These are phyloP conservation scores for Mycena chlorophos DNA, from an alignment of 768 basidiomycete species.

Conservation along the genomic window DNA sequence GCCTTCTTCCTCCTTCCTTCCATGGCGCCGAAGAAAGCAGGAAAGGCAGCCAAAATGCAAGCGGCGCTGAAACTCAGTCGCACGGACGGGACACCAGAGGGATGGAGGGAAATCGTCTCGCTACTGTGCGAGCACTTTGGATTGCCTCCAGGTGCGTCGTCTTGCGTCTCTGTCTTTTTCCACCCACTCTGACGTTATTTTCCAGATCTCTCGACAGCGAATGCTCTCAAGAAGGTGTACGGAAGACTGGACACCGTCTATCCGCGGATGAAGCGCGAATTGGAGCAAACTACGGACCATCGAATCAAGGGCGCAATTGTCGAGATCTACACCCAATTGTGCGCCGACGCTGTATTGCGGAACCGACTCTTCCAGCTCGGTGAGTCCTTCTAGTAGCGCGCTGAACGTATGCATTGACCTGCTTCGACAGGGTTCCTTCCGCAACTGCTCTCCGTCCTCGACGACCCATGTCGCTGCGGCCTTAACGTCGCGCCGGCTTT, in stretches of 20 bases:
- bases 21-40: too few species aligned
- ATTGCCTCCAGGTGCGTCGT: background rate
- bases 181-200: background rate
- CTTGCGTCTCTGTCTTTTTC: too few species aligned
- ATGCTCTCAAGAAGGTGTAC: background rate
- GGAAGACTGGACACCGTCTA: slow-evolving; percentile 33
- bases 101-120: background rate
- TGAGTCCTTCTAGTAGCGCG: slow-evolving; percentile 9
- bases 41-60: too few species aligned
- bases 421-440: slow-evolving; percentile 35
- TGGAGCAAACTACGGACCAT: slow-evolving; percentile 28
- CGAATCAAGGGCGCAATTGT: slow-evolving; percentile 41
- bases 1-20: too few species aligned
- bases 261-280: slow-evolving; percentile 36
- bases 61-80: too few species aligned
- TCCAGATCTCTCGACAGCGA: background rate
- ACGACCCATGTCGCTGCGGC: slow-evolving; percentile 33
- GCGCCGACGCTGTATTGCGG: slow-evolving; percentile 41
- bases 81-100: too few species aligned
- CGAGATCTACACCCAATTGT: slow-evolving; percentile 47
- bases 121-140: background rate
- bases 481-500: too few species aligned
- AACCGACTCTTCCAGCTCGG: slow-evolving; percentile 42
- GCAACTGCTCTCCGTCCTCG: slow-evolving; percentile 41
- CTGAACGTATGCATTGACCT: background rate